phyloP scores from a whole-genome alignment of 768 basidiomycete species.

The Pluteus cervinus region DNA sequence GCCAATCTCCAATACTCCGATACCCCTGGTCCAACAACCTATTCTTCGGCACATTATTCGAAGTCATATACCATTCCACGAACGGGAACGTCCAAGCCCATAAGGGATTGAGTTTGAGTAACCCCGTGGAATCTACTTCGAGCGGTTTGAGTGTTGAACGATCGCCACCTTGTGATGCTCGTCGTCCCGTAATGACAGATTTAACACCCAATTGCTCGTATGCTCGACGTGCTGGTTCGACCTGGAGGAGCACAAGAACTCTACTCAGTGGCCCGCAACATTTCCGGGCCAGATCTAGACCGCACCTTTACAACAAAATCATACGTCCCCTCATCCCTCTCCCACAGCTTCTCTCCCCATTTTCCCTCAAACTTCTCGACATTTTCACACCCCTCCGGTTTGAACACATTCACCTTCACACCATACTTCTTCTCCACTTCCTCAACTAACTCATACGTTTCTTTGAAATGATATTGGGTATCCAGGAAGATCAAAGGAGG shows the following conservation, averaged over 20 bases:
- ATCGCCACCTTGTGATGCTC: conserved; percentile 91
- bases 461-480: conserved; percentile 92
- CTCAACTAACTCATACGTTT: conserved; percentile 86
- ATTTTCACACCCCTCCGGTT: conserved; percentile 64
- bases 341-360: conserved; percentile 83
- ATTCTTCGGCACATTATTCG: conserved; percentile 84
- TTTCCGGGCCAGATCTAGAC: neutral
- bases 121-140: conserved; percentile 84
- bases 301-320: conserved; percentile 89
- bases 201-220: conserved; percentile 75
- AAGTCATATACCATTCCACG: conserved; percentile 80
- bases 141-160: conserved; percentile 77
- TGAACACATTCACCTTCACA: conserved; percentile 71
- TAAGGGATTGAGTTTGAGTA: conserved; percentile 93
- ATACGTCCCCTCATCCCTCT: conserved; percentile 79
- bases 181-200: conserved; percentile 91
- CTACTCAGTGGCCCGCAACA: neutral
- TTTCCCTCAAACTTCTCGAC: conserved; percentile 71
- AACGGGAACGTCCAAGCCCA: conserved; percentile 81
- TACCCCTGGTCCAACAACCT: conserved; percentile 86
- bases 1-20: conserved; percentile 96
- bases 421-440: conserved; percentile 74
- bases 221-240: conserved; percentile 87
- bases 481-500: conserved; percentile 95
- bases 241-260: conserved; percentile 36